phyloP scores from a whole-genome alignment of 2,329 filamentous ascomycete genomes.

The Hypoxylon sp. region DNA sequence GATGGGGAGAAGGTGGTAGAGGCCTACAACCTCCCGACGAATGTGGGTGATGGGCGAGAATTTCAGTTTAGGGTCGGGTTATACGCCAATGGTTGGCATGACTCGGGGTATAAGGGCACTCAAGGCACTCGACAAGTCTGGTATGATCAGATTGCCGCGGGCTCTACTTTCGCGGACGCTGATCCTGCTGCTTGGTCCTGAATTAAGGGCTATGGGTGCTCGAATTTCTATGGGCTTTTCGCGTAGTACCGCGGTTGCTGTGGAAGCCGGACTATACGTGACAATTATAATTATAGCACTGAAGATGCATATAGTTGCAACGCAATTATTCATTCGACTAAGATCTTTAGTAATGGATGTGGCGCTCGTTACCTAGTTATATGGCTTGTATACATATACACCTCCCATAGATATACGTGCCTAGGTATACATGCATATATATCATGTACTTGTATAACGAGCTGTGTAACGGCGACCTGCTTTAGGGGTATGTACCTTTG shows the following conservation, averaged over 20 bases:
- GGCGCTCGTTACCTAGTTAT: too few species aligned
- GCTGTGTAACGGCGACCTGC: too few species aligned
- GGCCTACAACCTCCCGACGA: constrained; percentile 59
- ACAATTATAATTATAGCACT: background rate
- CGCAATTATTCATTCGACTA: background rate
- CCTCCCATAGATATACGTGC: too few species aligned
- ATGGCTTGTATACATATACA: too few species aligned
- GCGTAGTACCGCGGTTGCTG: background rate
- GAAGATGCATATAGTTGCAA: background rate
- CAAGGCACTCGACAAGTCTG: constrained; percentile 64
- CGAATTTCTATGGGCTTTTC: constrained; percentile 8
- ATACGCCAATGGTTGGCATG: constrained; percentile 66
- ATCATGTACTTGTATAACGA: too few species aligned
- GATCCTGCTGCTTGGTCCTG: constrained; percentile 50
- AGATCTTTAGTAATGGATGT: too few species aligned
- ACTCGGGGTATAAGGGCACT: constrained; percentile 57
- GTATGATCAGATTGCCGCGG: constrained; percentile 65
- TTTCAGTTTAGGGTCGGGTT: constrained; percentile 65
- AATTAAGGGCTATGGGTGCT: background rate
- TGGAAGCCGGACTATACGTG: background rate
- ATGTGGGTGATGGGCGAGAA: constrained; percentile 58
- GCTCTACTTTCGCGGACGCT: constrained; percentile 59
- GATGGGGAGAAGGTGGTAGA: constrained; percentile 63
- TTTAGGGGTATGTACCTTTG: too few species aligned
- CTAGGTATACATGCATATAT: too few species aligned